phyloP scores from a whole-genome alignment of 202 grass and related monocot genomes.

The Saccharum hybrid region DNA sequence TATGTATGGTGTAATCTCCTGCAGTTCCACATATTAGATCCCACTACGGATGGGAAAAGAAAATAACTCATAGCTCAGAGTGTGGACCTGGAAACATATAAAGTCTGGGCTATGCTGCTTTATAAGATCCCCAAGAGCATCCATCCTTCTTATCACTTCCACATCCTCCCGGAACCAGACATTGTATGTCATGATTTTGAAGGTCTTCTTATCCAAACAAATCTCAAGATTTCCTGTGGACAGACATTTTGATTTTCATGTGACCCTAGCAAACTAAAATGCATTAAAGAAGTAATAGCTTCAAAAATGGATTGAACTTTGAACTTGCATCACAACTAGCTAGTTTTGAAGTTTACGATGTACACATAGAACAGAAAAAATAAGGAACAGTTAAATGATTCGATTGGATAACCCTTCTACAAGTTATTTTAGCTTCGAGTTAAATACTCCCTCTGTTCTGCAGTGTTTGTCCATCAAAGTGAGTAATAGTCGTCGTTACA shows the following conservation, averaged over 20 bases:
- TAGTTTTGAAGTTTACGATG: background rate
- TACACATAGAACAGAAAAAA: background rate
- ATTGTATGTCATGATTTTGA: slow-evolving; percentile 94
- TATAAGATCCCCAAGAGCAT: slow-evolving; percentile 80
- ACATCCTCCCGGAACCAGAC: slow-evolving; percentile 91
- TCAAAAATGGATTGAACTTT: slow-evolving; percentile 3
- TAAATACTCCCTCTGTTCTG: too few species aligned
- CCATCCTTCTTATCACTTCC: slow-evolving; percentile 71
- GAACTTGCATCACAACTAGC: background rate
- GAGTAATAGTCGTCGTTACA: background rate
- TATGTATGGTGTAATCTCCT: slow-evolving; percentile 88
- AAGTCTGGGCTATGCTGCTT: slow-evolving; percentile 68
- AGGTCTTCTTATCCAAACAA: slow-evolving; percentile 48
- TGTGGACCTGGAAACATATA: slow-evolving; percentile 79
- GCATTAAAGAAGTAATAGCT: background rate
- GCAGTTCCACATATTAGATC: slow-evolving; percentile 38
- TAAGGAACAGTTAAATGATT: background rate
- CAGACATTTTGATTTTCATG: slow-evolving; percentile 25
- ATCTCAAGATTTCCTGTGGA: slow-evolving; percentile 30
- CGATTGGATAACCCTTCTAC: background rate
- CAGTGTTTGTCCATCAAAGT: background rate
- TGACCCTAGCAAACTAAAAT: slow-evolving; percentile 18
- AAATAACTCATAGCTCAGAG: slow-evolving; percentile 30
- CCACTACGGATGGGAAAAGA: background rate
- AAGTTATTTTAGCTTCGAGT: background rate